Base-by-base conservation (phyloP, 106 monocot genomes). In the Ottelia alismoides region DNA sequence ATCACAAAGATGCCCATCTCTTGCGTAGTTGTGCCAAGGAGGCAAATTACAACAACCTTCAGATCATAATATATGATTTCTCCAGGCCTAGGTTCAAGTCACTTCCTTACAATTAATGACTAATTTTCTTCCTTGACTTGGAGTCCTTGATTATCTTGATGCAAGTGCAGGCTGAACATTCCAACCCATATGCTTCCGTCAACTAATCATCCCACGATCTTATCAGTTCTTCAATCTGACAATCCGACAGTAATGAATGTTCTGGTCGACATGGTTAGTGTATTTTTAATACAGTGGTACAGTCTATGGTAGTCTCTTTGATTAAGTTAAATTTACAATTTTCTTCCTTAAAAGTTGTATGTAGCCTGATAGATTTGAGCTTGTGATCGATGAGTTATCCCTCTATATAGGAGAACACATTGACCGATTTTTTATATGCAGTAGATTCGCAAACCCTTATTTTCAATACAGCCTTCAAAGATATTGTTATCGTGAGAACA, bases 31-130 rank as follows among this genome's bases (percentile, higher is more conserved):
- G 89, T 77, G 78, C 85, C 20, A 89, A 61, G 82, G 98, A 98
- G 74, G 81, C 79, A 54, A 82, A 77, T 21, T 90, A 85, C 31
- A 22, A 26, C 19, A 85, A 82, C 70, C 72, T 98, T 79, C 76
- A 82, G 60, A 98, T 98, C 20, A 67, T 90, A n/a, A 75, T 98
- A 23, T 83, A 90, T 77, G 90, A 98, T 72, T 98, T 98, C 69
- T 72, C 90, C 11, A 74, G 70, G 51, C 82, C 89, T 47, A 30
- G 85, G 98, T 84, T 62, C 52, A 60, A 55, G 11, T 31, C 31
- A 22, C 31, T 51, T 22, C 16, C 16, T 7, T 43, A 43, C 40
- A 16, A 16, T 43, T 43, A 43, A 43, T 43, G 40, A 7, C 6
- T 43, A 43, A 43, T 43, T 43, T 16, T 43, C n/a, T n/a, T n/a